Percentiles rank a stretch among this genome's conserved stretches.
These are phyloP conservation scores for Ceriops zippeliana DNA, from an alignment of 345 rosid species.

Conservation along the genomic window DNA sequence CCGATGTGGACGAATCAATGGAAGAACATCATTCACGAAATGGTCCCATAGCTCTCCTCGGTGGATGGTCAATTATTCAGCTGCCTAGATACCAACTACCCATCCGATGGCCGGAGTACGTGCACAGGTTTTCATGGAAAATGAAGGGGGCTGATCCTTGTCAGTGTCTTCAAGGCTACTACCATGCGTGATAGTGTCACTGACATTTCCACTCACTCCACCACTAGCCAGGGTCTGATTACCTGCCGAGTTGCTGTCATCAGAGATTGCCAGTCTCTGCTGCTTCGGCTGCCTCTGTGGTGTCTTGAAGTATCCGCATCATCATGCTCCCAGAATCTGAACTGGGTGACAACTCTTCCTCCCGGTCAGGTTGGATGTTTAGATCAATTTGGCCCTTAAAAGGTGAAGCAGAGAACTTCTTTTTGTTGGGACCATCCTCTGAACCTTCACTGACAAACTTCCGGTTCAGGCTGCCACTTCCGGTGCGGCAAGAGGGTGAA, in stretches of 20 bases:
- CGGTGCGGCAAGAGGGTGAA: constrained; percentile 36
- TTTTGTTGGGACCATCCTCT: constrained; percentile 42
- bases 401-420: constrained; percentile 45
- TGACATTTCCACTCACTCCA: constrained; percentile 19
- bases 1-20: constrained; percentile 11
- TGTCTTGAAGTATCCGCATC: constrained; percentile 38
- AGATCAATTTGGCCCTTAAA: constrained; percentile 78
- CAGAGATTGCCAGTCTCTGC: constrained; percentile 33
- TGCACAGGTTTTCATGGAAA: constrained; percentile 25
- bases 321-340: constrained; percentile 44
- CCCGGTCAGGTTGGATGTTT: constrained; percentile 85
- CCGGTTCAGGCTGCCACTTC: constrained; percentile 41
- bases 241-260: constrained; percentile 21
- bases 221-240: constrained; percentile 15
- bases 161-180: constrained; percentile 30
- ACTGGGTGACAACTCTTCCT: constrained; percentile 63
- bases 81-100: neutral
- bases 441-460: constrained; percentile 39
- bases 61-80: constrained; percentile 8
- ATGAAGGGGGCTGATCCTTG: constrained; percentile 16
- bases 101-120: constrained; percentile 37
- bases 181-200: constrained; percentile 6
- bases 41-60: neutral
- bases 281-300: constrained; percentile 33
- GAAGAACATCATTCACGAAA: constrained; percentile 8